These are phyloP conservation scores for Candida rishiriensis DNA, from an alignment of 805 yeast genomes.

Conservation along the genomic window DNA sequence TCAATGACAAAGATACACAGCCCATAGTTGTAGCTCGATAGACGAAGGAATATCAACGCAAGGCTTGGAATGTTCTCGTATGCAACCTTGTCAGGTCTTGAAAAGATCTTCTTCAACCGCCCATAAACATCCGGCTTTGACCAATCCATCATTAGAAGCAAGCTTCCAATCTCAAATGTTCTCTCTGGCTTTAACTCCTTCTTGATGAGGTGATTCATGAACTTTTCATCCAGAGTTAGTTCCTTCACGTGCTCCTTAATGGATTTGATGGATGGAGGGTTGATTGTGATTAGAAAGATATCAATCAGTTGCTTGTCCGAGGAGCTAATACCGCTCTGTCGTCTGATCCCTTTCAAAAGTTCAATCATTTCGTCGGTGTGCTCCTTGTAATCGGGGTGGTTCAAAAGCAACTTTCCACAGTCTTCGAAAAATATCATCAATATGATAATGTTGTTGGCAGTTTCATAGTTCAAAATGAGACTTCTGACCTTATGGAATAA, in stretches of 20 bases:
- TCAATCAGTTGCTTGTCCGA: conserved; percentile 57
- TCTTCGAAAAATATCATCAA: conserved; percentile 67
- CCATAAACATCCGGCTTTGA: conserved; percentile 31
- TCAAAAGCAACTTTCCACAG: conserved; percentile 61
- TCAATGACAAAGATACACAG: conserved; percentile 53
- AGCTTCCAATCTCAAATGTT: conserved; percentile 29
- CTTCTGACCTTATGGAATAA: conserved; percentile 69
- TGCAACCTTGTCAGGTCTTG: conserved; percentile 56
- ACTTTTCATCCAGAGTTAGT: conserved; percentile 42
- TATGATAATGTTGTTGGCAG: conserved; percentile 62
- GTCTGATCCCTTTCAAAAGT: conserved; percentile 46
- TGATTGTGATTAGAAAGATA: conserved; percentile 47
- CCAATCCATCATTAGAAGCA: conserved; percentile 45
- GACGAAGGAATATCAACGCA: conserved; percentile 41
- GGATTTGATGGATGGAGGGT: conserved; percentile 47
- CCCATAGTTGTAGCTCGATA: conserved; percentile 32
- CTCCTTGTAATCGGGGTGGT: conserved; percentile 49
- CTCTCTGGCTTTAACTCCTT: conserved; percentile 42
- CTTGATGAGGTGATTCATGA: conserved; percentile 46
- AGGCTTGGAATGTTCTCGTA: conserved; percentile 50
- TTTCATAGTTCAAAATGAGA: conserved; percentile 46
- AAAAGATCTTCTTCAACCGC: conserved; percentile 38
- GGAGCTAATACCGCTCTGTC: conserved; percentile 44
- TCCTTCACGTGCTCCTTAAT: conserved; percentile 21
- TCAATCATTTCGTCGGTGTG: conserved; percentile 62